Conservation (phyloP, 176 grass and related monocot genomes). For the Poa annua region DNA sequence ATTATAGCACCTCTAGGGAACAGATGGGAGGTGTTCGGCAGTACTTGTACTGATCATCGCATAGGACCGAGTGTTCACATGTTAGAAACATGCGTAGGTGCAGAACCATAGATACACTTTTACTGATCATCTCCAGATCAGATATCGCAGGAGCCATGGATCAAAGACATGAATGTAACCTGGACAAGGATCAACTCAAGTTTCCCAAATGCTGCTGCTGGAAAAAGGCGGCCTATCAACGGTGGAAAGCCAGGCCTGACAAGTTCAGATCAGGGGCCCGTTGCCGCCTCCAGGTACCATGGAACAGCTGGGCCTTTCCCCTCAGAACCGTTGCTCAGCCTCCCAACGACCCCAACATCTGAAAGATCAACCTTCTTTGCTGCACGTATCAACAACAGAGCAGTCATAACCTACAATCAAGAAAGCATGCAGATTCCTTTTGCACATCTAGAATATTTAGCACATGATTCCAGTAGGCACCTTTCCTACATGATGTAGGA, state of each 20-base stretch:
- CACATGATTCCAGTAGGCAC: not conserved
- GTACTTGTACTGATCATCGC: not conserved
- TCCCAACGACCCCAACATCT: slow-evolving; percentile 10
- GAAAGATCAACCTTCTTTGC: slow-evolving; percentile 36
- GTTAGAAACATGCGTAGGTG: not conserved
- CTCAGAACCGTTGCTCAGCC: slow-evolving; percentile 4
- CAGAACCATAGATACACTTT: not conserved
- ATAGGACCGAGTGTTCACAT: not conserved
- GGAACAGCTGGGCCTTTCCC: slow-evolving; percentile 27
- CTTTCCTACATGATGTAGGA: slow-evolving; percentile 4
- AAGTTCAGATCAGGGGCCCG: not conserved
- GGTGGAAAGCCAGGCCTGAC: slow-evolving; percentile 18
- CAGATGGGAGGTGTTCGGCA: not conserved
- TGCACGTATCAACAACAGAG: slow-evolving; percentile 27
- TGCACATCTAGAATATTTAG: not conserved
- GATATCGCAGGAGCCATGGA: slow-evolving; percentile 10
- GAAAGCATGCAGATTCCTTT: not conserved
- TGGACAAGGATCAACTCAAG: slow-evolving; percentile 29
- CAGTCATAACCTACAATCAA: not conserved
- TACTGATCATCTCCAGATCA: too few relatives aligned
- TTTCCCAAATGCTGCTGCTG: slow-evolving; percentile 36
- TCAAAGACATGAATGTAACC: not conserved
- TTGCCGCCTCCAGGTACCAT: slow-evolving; percentile 25
- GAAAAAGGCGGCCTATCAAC: not conserved
- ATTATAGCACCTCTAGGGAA: not conserved